Percentiles rank a stretch among this genome's conserved stretches.
phyloP scores from a whole-genome alignment of 108 stramenopile species.

The Cyclotella baltica region DNA sequence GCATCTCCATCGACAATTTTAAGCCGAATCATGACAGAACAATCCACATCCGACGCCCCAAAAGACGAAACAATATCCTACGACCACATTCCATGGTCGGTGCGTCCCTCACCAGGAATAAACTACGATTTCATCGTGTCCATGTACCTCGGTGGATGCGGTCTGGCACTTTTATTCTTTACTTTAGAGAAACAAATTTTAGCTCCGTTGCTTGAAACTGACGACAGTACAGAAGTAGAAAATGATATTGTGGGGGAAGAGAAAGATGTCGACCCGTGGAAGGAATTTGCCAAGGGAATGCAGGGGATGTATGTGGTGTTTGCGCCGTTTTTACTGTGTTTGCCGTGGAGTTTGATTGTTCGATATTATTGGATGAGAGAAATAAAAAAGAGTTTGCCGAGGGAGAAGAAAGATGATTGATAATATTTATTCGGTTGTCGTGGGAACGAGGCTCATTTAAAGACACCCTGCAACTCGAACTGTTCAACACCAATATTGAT shows the following conservation, averaged over 20 bases:
- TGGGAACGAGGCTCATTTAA: neutral
- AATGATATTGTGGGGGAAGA: neutral
- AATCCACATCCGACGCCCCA: neutral
- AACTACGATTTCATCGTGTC: conserved; percentile 49
- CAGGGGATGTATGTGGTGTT: conserved; percentile 52
- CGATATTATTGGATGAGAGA: conserved; percentile 51
- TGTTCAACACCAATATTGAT: neutral
- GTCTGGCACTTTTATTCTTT: conserved; percentile 36
- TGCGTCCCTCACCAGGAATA: conserved; percentile 43
- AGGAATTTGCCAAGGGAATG: conserved; percentile 52
- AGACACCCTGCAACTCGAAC: neutral
- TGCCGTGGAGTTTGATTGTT: conserved; percentile 49
- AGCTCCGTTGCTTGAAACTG: conserved; percentile 21
- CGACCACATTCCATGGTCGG: conserved; percentile 42
- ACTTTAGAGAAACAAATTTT: conserved; percentile 41
- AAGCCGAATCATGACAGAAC: neutral
- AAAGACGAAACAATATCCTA: conserved; percentile 8
- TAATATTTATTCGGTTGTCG: neutral
- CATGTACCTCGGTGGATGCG: conserved; percentile 39
- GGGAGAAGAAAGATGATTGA: conserved; percentile 46
- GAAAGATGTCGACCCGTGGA: conserved; percentile 36
- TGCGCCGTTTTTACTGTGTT: conserved; percentile 46
- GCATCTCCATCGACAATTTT: neutral
- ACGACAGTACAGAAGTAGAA: conserved; percentile 1
- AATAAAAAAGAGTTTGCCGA: neutral